Evolutionary conservation across 108 stramenopile genomes (phyloP).

Genomic region (Skeletonema costatum): DNA sequence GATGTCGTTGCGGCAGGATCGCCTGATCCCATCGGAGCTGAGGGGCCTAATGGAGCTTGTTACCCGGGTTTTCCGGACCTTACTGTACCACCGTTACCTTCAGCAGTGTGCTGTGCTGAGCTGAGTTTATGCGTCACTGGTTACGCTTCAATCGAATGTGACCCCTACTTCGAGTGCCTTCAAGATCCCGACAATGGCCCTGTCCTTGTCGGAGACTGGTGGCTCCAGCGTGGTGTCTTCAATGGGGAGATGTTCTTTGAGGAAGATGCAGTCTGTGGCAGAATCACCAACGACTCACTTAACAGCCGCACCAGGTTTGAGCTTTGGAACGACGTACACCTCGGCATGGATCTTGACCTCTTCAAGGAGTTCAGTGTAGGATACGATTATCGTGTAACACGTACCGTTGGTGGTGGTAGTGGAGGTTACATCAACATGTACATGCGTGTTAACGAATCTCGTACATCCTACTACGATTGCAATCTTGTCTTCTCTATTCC

Average conservation of each 20-base stretch:
- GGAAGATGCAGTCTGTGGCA: not conserved
- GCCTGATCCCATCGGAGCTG: not conserved
- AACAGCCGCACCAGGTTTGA: not conserved
- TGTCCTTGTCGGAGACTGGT: not conserved
- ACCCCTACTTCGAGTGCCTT: not conserved
- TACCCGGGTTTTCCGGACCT: too few species aligned
- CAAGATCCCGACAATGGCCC: not conserved
- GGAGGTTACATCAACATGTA: not conserved
- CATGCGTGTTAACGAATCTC: too few species aligned
- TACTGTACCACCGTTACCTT: too few species aligned
- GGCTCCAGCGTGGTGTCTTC: not conserved
- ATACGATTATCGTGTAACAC: not conserved
- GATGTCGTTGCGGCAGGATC: not conserved
- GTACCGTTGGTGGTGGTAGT: not conserved
- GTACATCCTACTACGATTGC: not conserved
- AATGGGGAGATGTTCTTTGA: not conserved
- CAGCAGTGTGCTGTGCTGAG: not conserved
- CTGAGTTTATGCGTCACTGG: not conserved
- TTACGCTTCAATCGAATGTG: not conserved
- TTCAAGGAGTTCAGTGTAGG: not conserved
- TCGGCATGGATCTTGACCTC: not conserved
- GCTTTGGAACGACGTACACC: not conserved
- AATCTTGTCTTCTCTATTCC: not conserved
- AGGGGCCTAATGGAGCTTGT: not conserved
- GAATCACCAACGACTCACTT: not conserved